Evolutionary conservation across 73 alveolate genomes (phyloP), one percentile per base, ranked within the genome.

Genomic region (Paramecium sonneborni): DNA sequence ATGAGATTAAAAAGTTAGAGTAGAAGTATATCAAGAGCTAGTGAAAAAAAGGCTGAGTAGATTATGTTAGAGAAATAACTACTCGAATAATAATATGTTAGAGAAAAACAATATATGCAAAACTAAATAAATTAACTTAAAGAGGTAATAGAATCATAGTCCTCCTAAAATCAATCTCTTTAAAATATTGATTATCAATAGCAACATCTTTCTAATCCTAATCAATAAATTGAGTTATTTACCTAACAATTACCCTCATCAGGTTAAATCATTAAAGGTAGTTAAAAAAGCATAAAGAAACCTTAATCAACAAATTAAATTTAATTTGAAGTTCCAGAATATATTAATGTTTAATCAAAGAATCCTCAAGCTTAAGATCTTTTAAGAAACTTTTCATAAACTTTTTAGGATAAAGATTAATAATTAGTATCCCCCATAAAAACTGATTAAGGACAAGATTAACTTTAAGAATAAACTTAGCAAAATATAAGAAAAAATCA

Each of bases 131-230:
- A 12, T 32, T 18, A 72, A 18, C 57, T 72, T 0, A 35, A 72
- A 72, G 86, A 72, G 32, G 86, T 72, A 21, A 72, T 72, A 28
- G 86, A 72, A 34, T 72, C 86, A 35, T 11, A 72, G 20, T 34
- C 86, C 12, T 62, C 84, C 5, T 62, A 62, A 62, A 62, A 62
- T 62, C 46, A 62, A 62, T 62, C 84, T 5, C 39, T 62, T 28
- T 62, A 62, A 62, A 62, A 62, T 62, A 62, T 62, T 7, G 84
- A 62, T 12, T 62, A 62, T 30, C 28, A 62, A 62, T 30, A 62
- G 12, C 24, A 30, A 30, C 24, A 62, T 3, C 2, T 4, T 26
- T 62, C 39, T 62, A 12, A 62, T 30, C 68, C 34, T 21, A 21
- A 26, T 2, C 9, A 62, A 26, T 26, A 62, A 62, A 14, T 62